phyloP scores from a whole-genome alignment of 176 grass and related monocot species.

The Thalia dealbata region DNA sequence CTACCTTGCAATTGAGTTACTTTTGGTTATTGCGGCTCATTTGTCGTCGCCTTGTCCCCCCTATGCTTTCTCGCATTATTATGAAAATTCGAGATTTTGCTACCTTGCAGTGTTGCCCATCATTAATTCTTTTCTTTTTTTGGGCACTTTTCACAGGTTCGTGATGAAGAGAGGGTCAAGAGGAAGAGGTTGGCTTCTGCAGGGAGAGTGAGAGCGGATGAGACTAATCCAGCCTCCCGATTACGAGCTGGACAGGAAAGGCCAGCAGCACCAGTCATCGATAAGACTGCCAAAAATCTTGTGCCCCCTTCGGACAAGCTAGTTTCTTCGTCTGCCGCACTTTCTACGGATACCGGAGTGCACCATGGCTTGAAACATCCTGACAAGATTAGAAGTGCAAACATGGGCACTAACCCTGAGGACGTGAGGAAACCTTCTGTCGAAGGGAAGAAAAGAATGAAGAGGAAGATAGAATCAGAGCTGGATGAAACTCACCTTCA shows the following conservation, averaged over 20 bases:
- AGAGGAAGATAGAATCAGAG: conserved; percentile 49
- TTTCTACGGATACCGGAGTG: conserved; percentile 34
- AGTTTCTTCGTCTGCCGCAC: conserved; percentile 22
- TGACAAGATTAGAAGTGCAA: conserved; percentile 31
- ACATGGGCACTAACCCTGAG: conserved; percentile 18
- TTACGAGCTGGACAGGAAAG: conserved; percentile 32
- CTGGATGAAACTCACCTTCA: conserved; percentile 39
- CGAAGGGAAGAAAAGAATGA: conserved; percentile 49
- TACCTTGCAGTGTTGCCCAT: neutral
- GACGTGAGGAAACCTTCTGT: conserved; percentile 25
- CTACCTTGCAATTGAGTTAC: no score
- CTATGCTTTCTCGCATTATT: neutral
- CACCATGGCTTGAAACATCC: conserved; percentile 30
- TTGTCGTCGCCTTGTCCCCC: no score
- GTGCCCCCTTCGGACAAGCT: conserved; percentile 22
- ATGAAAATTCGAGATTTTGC: neutral
- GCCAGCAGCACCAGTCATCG: neutral
- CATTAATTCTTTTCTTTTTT: conserved; percentile 16
- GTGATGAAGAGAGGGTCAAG: conserved; percentile 71
- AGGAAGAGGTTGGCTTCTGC: conserved; percentile 52
- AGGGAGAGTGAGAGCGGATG: conserved; percentile 30
- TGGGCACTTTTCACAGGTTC: conserved; percentile 37
- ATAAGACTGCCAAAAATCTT: conserved; percentile 8
- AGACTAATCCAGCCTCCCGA: conserved; percentile 31
- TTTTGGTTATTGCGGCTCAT: no score